A percentile compares a stretch with the other conserved stretches of the same genome.
These are phyloP conservation scores for Pseudisothecium myosuroides DNA, from an alignment of 225 moss, liverwort and hornwort genomes.

Conservation along the genomic window DNA sequence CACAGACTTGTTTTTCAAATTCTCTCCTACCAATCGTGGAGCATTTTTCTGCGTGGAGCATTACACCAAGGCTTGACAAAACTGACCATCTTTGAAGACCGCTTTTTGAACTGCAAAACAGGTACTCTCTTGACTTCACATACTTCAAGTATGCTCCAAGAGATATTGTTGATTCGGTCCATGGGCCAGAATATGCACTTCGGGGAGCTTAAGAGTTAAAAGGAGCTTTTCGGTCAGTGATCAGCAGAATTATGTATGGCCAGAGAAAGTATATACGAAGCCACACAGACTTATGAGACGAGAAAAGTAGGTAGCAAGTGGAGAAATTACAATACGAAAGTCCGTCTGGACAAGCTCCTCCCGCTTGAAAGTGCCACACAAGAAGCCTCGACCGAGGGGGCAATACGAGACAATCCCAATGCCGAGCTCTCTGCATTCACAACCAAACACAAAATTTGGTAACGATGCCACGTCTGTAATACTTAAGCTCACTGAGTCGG, in stretches of 20 bases:
- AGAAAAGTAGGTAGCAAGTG: neutral
- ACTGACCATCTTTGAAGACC: neutral
- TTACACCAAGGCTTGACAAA: neutral
- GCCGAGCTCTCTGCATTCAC: conserved; percentile 20
- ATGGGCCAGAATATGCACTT: neutral
- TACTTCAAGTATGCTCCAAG: neutral
- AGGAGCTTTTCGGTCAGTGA: neutral
- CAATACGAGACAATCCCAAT: conserved; percentile 15
- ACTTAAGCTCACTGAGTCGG: neutral
- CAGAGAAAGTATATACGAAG: neutral
- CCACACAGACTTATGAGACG: neutral
- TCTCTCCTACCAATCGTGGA: conserved; percentile 14
- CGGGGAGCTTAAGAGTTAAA: neutral
- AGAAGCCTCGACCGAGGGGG: conserved; percentile 11
- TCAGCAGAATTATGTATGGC: neutral
- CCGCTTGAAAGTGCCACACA: conserved; percentile 23
- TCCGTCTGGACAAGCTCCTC: conserved; percentile 21
- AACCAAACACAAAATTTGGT: neutral
- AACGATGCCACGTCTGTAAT: neutral
- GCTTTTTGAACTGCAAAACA: neutral
- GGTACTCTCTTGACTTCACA: neutral
- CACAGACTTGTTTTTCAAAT: conserved; percentile 7
- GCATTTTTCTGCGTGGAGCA: conserved; percentile 13
- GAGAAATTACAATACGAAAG: conserved; percentile 7
- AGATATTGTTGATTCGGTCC: neutral